Evolutionary conservation across 768 basidiomycete genomes (phyloP), one percentile per base, ranked within the genome.

Genomic region (Rhodosporidiobolus odoratus): DNA sequence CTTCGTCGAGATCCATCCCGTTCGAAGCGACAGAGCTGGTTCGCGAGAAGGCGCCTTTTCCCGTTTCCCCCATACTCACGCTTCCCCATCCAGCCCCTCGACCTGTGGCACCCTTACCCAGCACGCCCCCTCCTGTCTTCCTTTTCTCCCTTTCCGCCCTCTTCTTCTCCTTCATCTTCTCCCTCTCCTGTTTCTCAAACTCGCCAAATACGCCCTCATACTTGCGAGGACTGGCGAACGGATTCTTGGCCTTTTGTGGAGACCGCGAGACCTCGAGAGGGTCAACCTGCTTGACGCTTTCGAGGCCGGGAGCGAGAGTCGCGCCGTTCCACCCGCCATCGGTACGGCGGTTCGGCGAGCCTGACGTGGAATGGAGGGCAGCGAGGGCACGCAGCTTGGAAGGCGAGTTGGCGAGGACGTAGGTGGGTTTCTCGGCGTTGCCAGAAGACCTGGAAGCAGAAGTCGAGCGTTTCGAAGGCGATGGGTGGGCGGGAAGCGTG

Each of bases 391-490:
- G 73, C 1, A 77, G 62, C 58, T 73, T 73, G 15, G 73, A 75
- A 10, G 76, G 76, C 35, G 75, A 76, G 64, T 71, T 72, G 61
- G 76, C 76, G 69, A 72, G 65, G 54, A 72, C 70, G 62, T 66
- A 75, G 35, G 38, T 23, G 5, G 38, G n/a, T 4, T 13, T n/a
- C 7, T 23, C 40, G 38, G 32, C 5, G 40, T 30, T 40, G 13
- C 12, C 4, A 3, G 7, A 27, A 16, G 41, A 12, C 5, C 7
- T 4, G 9, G 57, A 12, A 10, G 23, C 4, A 27, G 52, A 15
- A 30, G 52, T 30, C 7, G 62, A 7, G 17, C 57, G 56, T 21
- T 41, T 37, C 17, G 65, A 50, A 12, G 65, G 58, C 23, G 65
- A 66, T 4, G 17, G 38, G 19, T 1, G 16, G 17, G 10, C 27